Percentiles rank a stretch among this genome's conserved stretches.
Evolutionary conservation across 192 early-diverging fungal genomes (phyloP).

Genomic region (Globomyces pollinis-pini): DNA sequence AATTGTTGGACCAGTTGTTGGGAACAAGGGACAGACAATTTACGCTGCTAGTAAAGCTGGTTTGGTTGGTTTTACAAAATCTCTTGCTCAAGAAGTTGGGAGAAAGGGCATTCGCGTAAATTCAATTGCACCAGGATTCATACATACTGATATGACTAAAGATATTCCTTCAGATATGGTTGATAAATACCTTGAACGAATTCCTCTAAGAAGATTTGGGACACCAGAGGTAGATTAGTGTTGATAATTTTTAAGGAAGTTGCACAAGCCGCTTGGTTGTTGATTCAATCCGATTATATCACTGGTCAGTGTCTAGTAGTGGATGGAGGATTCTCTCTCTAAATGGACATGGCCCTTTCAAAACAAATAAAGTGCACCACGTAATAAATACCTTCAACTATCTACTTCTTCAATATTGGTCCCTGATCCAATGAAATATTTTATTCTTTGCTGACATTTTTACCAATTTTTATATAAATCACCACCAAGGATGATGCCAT

Average conservation of each 20-base stretch:
- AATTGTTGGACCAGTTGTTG: conserved; percentile 58
- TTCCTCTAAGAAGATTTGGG: conserved; percentile 51
- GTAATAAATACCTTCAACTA: too few species aligned
- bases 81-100: conserved; percentile 74
- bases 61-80: conserved; percentile 62
- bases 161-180: conserved; percentile 33
- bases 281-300: conserved; percentile 49
- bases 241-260: too few species aligned
- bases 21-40: conserved; percentile 62
- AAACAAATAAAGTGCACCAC: background rate
- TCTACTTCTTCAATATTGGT: too few species aligned
- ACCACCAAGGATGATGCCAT: too few species aligned
- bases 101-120: conserved; percentile 66
- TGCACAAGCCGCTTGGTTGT: conserved; percentile 49
- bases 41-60: conserved; percentile 86
- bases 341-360: background rate
- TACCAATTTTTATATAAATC: too few species aligned
- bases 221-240: too few species aligned
- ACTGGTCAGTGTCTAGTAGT: conserved; percentile 50
- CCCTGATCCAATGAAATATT: too few species aligned
- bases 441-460: too few species aligned
- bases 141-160: conserved; percentile 71
- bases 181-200: too few species aligned
- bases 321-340: conserved; percentile 29
- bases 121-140: conserved; percentile 80